A percentile compares a stretch with the other conserved stretches of the same genome.
Evolutionary conservation across 2,329 filamentous ascomycete species (phyloP).

Genomic region (Dryadomyces sulphureus): DNA sequence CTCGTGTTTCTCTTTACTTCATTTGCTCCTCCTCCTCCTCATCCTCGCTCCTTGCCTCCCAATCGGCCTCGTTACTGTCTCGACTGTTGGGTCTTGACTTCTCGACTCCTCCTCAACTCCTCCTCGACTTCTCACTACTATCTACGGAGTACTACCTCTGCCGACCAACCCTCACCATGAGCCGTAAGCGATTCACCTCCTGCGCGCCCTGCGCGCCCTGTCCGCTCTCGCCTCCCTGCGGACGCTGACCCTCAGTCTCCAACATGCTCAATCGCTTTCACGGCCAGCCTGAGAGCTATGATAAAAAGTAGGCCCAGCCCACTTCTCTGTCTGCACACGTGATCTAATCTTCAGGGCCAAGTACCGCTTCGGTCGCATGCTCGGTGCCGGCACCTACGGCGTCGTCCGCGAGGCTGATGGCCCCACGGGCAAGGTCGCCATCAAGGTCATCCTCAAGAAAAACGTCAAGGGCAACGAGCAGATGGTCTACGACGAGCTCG

Average conservation of each 20-base stretch:
- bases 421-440: slow-evolving; percentile 69
- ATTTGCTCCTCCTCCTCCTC: not conserved
- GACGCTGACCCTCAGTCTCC: slow-evolving; percentile 40
- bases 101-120: too few species aligned
- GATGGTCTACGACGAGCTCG: slow-evolving; percentile 96
- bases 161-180: not conserved
- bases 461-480: slow-evolving; percentile 96
- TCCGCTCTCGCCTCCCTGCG: not conserved
- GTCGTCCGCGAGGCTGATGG: slow-evolving; percentile 92
- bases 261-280: slow-evolving; percentile 92
- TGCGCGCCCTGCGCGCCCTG: not conserved
- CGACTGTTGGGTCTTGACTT: too few species aligned
- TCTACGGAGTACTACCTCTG: too few species aligned
- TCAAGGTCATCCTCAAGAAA: slow-evolving; percentile 99
- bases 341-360: slow-evolving; percentile 42
- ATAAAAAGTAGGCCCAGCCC: slow-evolving; percentile 63
- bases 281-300: slow-evolving; percentile 94
- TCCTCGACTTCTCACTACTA: too few species aligned
- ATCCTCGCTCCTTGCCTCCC: too few species aligned
- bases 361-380: slow-evolving; percentile 83
- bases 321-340: slow-evolving; percentile 7
- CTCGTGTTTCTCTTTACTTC: not conserved
- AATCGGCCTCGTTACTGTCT: too few species aligned
- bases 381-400: slow-evolving; percentile 95
- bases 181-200: not conserved